Percentiles rank a stretch among this genome's conserved stretches.
Evolutionary conservation across 75 land plant genomes (phyloP).

Genomic region (Selaginella tamariscina): DNA sequence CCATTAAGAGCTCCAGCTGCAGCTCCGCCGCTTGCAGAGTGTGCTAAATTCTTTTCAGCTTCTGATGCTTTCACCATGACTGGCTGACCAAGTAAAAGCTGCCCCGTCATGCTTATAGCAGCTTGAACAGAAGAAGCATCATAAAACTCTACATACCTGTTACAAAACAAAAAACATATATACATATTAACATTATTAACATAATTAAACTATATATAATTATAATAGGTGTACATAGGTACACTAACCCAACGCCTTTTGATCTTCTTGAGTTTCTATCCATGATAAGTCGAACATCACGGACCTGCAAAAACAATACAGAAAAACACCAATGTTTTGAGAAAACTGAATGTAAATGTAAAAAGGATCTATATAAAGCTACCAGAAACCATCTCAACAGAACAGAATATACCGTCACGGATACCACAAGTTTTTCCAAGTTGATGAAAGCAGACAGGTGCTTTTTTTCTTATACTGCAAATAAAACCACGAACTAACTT

Average conservation of each 20-base stretch:
- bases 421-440: constrained; percentile 12
- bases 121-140: constrained; percentile 98
- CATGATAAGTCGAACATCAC: constrained; percentile 97
- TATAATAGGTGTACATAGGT: not conserved
- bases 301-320: constrained; percentile 40
- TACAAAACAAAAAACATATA: not conserved
- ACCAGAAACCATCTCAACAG: no score
- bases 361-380: no score
- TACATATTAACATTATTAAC: no score
- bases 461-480: constrained; percentile 27
- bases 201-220: constrained; percentile 4
- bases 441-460: constrained; percentile 22
- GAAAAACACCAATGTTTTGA: not conserved
- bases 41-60: constrained; percentile 96
- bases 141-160: constrained; percentile 97
- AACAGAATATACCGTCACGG: not conserved
- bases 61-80: constrained; percentile 99
- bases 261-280: constrained; percentile 95
- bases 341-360: no score
- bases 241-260: constrained; percentile 93
- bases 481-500: constrained; percentile 16
- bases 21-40: constrained; percentile 49
- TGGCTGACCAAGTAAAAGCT: constrained; percentile 74
- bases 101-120: constrained; percentile 94
- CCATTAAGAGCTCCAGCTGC: constrained; percentile 48